Conservation (phyloP, 495 filamentous ascomycete species). For the Astrocystis sublimbata region DNA sequence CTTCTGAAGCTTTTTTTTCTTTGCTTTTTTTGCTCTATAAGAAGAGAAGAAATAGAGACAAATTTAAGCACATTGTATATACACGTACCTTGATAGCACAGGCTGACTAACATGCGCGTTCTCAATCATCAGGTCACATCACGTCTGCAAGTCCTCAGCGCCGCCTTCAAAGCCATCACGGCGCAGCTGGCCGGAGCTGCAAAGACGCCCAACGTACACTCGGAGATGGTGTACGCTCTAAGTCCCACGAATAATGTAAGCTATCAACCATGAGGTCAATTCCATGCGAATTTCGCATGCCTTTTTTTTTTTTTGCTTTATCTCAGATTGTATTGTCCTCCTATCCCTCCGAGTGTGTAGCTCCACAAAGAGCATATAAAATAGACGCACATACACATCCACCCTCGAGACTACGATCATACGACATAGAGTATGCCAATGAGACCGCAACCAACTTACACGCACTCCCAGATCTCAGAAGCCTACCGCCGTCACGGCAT, state of each 20-base stretch:
- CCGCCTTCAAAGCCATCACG: constrained; percentile 75
- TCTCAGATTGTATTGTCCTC: neutral
- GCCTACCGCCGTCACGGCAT: constrained; percentile 88
- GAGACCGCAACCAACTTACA: constrained; percentile 17
- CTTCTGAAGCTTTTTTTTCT: neutral
- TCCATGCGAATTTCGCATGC: no score
- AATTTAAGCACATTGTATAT: no score
- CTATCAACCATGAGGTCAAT: neutral
- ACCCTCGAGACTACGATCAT: no score
- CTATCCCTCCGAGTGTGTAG: constrained; percentile 16
- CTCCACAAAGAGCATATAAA: no score
- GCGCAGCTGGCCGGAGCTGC: constrained; percentile 58
- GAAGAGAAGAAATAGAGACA: no score
- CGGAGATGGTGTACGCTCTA: constrained; percentile 84
- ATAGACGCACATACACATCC: no score
- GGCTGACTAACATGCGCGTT: neutral
- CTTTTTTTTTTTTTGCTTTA: constrained; percentile 15
- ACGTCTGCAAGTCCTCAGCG: constrained; percentile 69
- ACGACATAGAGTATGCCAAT: no score
- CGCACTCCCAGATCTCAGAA: constrained; percentile 71
- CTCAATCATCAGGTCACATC: constrained; percentile 63
- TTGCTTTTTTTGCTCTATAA: no score
- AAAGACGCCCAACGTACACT: constrained; percentile 85
- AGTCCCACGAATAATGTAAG: constrained; percentile 82
- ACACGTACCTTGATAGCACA: no score